Percentiles rank a stretch among this genome's conserved stretches.
phyloP scores from a whole-genome alignment of 2,329 filamentous ascomycete genomes.

The Aspergillus fijiensis region DNA sequence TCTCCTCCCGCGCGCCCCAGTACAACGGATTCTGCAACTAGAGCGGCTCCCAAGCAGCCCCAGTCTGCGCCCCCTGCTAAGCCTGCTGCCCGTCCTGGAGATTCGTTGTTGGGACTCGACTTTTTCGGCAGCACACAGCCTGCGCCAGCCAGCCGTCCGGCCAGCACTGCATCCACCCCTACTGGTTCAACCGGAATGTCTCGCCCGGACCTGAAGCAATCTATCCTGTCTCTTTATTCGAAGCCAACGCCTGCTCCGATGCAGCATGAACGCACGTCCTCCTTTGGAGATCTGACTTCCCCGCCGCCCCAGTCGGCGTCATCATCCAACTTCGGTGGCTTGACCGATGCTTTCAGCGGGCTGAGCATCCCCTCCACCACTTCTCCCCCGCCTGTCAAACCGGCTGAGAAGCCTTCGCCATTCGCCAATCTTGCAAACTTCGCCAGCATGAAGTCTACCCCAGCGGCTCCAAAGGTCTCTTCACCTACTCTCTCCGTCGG shows the following conservation, averaged over 20 bases:
- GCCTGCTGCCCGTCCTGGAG: slow-evolving; percentile 61
- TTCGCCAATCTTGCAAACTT: slow-evolving; percentile 65
- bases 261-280: slow-evolving; percentile 59
- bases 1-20: slow-evolving; percentile 68
- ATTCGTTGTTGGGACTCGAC: slow-evolving; percentile 88
- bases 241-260: slow-evolving; percentile 65
- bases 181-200: slow-evolving; percentile 63
- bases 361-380: slow-evolving; percentile 60
- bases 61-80: slow-evolving; percentile 55
- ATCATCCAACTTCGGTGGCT: slow-evolving; percentile 55
- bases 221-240: slow-evolving; percentile 91
- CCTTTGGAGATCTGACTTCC: slow-evolving; percentile 69
- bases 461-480: slow-evolving; percentile 49
- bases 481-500: slow-evolving; percentile 54
- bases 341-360: slow-evolving; percentile 78
- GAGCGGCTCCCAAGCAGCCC: slow-evolving; percentile 62
- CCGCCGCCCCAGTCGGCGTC: slow-evolving; percentile 33
- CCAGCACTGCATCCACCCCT: slow-evolving; percentile 71
- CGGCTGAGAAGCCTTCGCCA: slow-evolving; percentile 56
- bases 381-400: slow-evolving; percentile 38
- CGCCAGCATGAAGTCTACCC: slow-evolving; percentile 44
- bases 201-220: slow-evolving; percentile 92
- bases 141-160: slow-evolving; percentile 70
- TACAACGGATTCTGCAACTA: slow-evolving; percentile 66
- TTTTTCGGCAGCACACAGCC: slow-evolving; percentile 76